Evolutionary conservation across 495 filamentous ascomycete species (phyloP).

Genomic region (Aspergillus sclerotiicarbonarius): DNA sequence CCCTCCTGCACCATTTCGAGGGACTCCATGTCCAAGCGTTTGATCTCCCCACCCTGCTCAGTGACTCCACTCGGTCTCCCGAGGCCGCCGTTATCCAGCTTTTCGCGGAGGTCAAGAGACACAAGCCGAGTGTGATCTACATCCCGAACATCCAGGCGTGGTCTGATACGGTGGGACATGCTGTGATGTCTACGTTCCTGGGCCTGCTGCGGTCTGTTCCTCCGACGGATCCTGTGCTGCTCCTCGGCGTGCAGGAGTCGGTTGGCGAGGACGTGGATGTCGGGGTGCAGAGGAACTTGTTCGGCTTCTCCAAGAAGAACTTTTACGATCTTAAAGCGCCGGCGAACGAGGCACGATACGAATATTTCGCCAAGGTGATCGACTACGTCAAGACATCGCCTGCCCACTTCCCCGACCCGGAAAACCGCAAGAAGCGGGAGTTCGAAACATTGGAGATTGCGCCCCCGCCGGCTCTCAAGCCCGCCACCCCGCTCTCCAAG

Average conservation of each 20-base stretch:
- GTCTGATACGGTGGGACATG: slow-evolving; percentile 66
- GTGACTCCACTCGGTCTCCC: slow-evolving; percentile 66
- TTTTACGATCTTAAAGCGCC: slow-evolving; percentile 66
- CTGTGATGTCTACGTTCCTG: slow-evolving; percentile 73
- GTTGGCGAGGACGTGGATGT: slow-evolving; percentile 54
- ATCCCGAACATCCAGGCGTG: slow-evolving; percentile 86
- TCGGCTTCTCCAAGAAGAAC: slow-evolving; percentile 80
- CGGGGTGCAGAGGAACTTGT: slow-evolving; percentile 70
- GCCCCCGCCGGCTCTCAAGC: slow-evolving; percentile 64
- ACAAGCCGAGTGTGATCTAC: slow-evolving; percentile 95
- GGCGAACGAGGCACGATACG: slow-evolving; percentile 57
- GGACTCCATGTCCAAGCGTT: slow-evolving; percentile 94
- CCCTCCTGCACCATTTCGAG: slow-evolving; percentile 85
- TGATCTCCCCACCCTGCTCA: slow-evolving; percentile 79
- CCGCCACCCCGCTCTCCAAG: slow-evolving; percentile 55
- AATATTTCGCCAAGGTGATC: slow-evolving; percentile 74
- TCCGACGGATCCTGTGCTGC: slow-evolving; percentile 81
- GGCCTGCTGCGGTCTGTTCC: slow-evolving; percentile 73
- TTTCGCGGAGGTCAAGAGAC: slow-evolving; percentile 86
- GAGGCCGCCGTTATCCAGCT: slow-evolving; percentile 86
- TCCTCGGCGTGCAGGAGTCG: slow-evolving; percentile 77
- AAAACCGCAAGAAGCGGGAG: slow-evolving; percentile 79
- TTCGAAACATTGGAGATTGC: slow-evolving; percentile 75
- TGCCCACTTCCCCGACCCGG: slow-evolving; percentile 78
- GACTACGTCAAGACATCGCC: slow-evolving; percentile 74